Base-by-base conservation (phyloP, 441 rosid species). In the Erodium trifolium region DNA sequence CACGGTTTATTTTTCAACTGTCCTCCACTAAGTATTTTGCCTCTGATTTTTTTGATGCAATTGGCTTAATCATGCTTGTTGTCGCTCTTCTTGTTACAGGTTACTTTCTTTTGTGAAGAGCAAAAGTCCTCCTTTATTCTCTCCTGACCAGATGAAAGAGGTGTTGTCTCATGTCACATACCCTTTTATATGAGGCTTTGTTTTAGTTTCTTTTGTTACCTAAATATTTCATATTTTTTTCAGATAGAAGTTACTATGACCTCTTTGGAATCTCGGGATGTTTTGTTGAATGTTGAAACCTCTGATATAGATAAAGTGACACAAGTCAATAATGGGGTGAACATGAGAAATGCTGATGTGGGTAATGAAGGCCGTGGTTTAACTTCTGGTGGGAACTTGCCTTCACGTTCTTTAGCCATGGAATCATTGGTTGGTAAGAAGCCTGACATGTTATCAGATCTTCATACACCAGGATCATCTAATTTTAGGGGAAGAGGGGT, bases 121-220 rank as follows among this genome's bases (percentile, higher is more conserved):
- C 78, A 68, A 77, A 47, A 78, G 79, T 70, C 85, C 87, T 57
- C 80, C 78, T 19, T 72, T 84, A 73, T 82, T 95, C 68, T 76
- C 86, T 31, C 63, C 84, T 14, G 78, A 79, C 70, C 90, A 87
- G 75, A 71, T 74, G 63, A 82, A 75, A 72, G 93, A 95, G 99
- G 99, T 95, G 99, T 66, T 78, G 31, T 76, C 60, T 43, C 59
- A 19, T 66, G 47, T 69, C 69, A 27, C 9, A 69, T 16, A 67
- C 71, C 65, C 23, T 62, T 55, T 31, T 57, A 23, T 66, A 67
- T 37, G 63, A 59, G 12, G 63, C 17, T 59, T 59, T 59, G 29
- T 59, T 59, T 3, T 6, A 59, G 70, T 23, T 59, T 70, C 37
- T 49, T 70, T 63, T 69, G 66, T 59, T 67, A 75, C 66, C 76